phyloP scores from a whole-genome alignment of 345 rosid genomes.

The Lepidium didymum region DNA sequence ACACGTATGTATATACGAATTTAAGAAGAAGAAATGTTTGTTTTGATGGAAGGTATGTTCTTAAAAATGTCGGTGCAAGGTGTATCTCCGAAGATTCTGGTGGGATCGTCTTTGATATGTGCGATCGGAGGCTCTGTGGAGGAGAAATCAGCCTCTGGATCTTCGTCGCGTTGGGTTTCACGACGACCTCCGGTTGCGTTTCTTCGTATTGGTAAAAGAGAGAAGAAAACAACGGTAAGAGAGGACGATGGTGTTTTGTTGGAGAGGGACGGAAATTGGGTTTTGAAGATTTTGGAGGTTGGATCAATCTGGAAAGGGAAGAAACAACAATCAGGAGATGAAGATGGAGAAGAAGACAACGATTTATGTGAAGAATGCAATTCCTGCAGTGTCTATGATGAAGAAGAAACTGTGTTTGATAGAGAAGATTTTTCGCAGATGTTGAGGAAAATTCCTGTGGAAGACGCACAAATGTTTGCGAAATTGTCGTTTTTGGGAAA shows the following conservation, averaged over 20 bases:
- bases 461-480: constrained; percentile 68
- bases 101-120: constrained; percentile 33
- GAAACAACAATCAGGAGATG: constrained; percentile 21
- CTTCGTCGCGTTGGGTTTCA: constrained; percentile 39
- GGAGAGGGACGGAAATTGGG: constrained; percentile 64
- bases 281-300: constrained; percentile 80
- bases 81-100: constrained; percentile 47
- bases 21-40: neutral
- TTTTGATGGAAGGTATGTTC: constrained; percentile 44
- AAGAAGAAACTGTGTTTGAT: constrained; percentile 41
- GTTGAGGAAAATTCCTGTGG: constrained; percentile 55
- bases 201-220: constrained; percentile 39
- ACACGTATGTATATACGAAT: neutral
- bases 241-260: constrained; percentile 42
- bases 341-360: neutral
- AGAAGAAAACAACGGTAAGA: constrained; percentile 14
- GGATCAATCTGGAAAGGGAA: constrained; percentile 51
- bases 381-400: constrained; percentile 42
- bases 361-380: constrained; percentile 34
- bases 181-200: constrained; percentile 50
- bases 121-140: constrained; percentile 35
- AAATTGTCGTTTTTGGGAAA: constrained; percentile 74
- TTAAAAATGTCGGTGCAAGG: constrained; percentile 50
- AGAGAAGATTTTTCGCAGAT: constrained; percentile 63
- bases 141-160: constrained; percentile 34